Evolutionary conservation across 345 rosid genomes (phyloP).

Genomic region (Murraya paniculata): DNA sequence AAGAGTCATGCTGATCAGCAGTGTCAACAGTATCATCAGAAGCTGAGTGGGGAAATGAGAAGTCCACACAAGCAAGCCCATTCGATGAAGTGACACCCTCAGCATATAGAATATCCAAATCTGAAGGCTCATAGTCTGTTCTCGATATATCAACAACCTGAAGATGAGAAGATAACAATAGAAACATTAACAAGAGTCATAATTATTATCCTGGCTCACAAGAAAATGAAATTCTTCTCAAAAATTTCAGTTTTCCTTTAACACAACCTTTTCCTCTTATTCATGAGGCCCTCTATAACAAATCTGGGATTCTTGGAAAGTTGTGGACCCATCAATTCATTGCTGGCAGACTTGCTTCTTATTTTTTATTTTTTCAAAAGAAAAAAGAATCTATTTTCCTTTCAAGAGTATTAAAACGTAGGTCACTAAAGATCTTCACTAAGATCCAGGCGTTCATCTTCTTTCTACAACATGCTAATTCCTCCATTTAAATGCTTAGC

Average conservation of each 20-base stretch:
- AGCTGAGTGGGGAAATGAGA: conserved; percentile 72
- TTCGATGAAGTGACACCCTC: conserved; percentile 96
- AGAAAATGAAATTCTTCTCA: background rate
- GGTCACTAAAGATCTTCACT: background rate
- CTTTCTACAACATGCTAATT: background rate
- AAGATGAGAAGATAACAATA: conserved; percentile 15
- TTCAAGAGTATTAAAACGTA: background rate
- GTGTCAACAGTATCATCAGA: conserved; percentile 52
- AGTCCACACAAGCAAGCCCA: conserved; percentile 87
- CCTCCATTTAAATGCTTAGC: background rate
- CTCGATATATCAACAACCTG: conserved; percentile 77
- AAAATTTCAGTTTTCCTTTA: background rate
- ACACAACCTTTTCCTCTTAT: background rate
- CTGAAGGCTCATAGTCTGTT: conserved; percentile 90
- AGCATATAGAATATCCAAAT: conserved; percentile 88
- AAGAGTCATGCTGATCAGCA: conserved; percentile 65
- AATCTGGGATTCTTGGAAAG: background rate
- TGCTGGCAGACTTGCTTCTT: background rate
- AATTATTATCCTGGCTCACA: background rate
- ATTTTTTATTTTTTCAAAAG: background rate
- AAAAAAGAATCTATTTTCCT: background rate
- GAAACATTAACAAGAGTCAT: background rate
- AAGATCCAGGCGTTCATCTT: background rate
- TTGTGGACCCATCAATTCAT: background rate
- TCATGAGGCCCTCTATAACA: background rate